phyloP scores from a whole-genome alignment of 2,329 filamentous ascomycete species.

The Xylariaceae sp. region DNA sequence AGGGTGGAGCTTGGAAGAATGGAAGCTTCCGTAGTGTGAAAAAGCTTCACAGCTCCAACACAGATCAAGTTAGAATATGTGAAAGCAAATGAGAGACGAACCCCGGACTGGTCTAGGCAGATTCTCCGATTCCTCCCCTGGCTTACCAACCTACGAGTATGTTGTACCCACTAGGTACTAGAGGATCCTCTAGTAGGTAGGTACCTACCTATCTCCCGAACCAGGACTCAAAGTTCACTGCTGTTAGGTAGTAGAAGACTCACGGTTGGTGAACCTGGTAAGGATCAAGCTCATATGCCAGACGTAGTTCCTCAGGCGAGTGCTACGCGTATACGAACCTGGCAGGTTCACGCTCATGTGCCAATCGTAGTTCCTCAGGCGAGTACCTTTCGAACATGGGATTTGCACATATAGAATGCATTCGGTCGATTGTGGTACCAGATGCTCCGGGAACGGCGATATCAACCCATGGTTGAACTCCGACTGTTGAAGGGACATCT shows the following conservation, averaged over 20 bases:
- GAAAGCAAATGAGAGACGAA: background rate
- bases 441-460: background rate
- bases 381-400: slow-evolving; percentile 3
- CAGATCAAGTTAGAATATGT: background rate
- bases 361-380: slow-evolving; percentile 12
- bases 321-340: background rate
- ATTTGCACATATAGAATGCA: slow-evolving; percentile 7
- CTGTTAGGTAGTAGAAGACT: no score
- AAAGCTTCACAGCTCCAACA: background rate
- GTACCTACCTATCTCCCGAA: no score
- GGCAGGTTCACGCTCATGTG: background rate
- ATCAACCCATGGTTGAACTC: background rate
- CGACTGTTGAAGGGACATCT: background rate
- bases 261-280: no score
- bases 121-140: background rate
- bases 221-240: no score
- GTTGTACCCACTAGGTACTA: no score
- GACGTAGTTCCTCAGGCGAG: slow-evolving; percentile 12
- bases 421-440: background rate
- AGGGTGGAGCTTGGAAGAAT: background rate
- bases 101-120: background rate
- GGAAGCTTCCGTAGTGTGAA: background rate
- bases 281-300: background rate
- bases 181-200: no score
- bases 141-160: no score